Conservation (phyloP, 306 rosid genomes). For the Myrica gale region DNA sequence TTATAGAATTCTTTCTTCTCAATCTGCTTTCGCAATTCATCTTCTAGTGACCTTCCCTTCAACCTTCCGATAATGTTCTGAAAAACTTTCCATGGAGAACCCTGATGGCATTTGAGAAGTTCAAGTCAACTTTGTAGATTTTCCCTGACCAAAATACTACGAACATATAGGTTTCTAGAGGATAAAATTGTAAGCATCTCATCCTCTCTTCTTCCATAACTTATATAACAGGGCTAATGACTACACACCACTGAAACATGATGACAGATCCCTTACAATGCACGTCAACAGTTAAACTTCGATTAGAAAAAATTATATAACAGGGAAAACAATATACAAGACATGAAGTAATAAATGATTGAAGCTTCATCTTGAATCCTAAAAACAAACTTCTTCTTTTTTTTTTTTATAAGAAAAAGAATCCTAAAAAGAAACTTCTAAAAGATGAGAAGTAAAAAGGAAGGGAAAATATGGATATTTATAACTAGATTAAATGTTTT, state of each 20-base stretch:
- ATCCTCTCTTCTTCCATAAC: background rate
- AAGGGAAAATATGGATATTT: background rate
- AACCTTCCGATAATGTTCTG: slow-evolving; percentile 48
- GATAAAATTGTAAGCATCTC: slow-evolving; percentile 10
- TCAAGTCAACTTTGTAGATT: slow-evolving; percentile 8
- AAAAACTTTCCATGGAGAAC: slow-evolving; percentile 45
- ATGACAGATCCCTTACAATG: background rate
- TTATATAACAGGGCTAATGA: background rate
- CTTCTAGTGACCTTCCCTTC: slow-evolving; percentile 63
- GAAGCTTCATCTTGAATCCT: background rate
- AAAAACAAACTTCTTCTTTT: background rate
- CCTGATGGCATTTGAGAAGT: slow-evolving; percentile 35
- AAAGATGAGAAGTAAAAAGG: background rate
- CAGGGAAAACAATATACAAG: background rate
- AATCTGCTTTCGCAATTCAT: slow-evolving; percentile 56
- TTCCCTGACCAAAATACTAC: slow-evolving; percentile 5
- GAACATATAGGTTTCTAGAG: background rate
- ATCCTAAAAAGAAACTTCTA: background rate
- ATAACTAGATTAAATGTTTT: background rate
- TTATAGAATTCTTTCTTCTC: slow-evolving; percentile 47
- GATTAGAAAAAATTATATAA: background rate
- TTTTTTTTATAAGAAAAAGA: too few species aligned
- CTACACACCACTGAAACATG: background rate
- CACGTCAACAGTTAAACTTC: background rate
- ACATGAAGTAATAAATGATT: background rate